Evolutionary conservation across 192 early-diverging fungal genomes (phyloP).

Genomic region (Entophlyctis helioformis): DNA sequence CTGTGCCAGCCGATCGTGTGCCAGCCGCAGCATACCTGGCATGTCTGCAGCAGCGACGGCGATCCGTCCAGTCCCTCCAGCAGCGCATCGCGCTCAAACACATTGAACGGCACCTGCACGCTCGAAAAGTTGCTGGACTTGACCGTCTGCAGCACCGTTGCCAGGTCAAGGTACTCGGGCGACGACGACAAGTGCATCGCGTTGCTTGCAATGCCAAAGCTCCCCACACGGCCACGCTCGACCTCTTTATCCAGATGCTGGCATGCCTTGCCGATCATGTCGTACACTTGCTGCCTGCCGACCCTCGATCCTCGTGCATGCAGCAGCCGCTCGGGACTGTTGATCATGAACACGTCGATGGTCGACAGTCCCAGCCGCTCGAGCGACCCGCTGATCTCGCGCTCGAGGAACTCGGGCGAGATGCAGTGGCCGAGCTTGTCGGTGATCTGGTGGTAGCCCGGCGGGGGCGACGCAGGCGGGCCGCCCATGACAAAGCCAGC

Average conservation of each 20-base stretch:
- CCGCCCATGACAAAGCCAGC: conserved; percentile 21
- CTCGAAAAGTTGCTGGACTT: conserved; percentile 38
- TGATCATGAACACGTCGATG: conserved; percentile 64
- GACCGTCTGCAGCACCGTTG: conserved; percentile 17
- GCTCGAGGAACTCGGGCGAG: conserved; percentile 42
- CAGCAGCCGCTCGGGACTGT: conserved; percentile 64
- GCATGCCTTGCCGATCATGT: conserved; percentile 43
- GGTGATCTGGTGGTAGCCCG: not conserved
- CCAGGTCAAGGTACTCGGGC: conserved; percentile 48
- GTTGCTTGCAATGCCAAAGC: conserved; percentile 63
- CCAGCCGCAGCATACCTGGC: too few relatives aligned
- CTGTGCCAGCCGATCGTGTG: conserved; percentile 1
- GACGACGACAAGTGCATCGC: conserved; percentile 40
- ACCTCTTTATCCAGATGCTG: conserved; percentile 56
- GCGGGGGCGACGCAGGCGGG: not conserved
- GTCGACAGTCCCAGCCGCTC: conserved; percentile 34
- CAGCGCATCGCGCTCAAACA: conserved; percentile 57
- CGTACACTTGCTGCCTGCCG: conserved; percentile 30
- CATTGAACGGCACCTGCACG: conserved; percentile 57
- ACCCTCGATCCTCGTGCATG: conserved; percentile 21
- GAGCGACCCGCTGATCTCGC: conserved; percentile 42
- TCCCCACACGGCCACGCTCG: conserved; percentile 37
- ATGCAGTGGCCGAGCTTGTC: conserved; percentile 38
- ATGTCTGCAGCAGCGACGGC: conserved; percentile 9
- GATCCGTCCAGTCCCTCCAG: conserved; percentile 9